phyloP scores from a whole-genome alignment of 176 grass and related monocot species.

The Raddia guianensis region DNA sequence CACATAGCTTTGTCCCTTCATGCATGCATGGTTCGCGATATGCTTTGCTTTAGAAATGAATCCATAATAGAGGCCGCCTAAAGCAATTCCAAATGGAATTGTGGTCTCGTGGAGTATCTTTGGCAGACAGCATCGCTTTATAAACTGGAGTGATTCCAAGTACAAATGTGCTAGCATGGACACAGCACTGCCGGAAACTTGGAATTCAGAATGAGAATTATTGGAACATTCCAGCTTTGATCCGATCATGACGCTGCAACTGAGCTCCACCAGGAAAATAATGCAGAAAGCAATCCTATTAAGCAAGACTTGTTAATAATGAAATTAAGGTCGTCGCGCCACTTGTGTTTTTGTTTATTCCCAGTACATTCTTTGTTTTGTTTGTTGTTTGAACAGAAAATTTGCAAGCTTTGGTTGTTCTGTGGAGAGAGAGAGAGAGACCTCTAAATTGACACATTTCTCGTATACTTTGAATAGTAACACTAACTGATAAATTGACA shows the following conservation, averaged over 20 bases:
- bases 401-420: background rate
- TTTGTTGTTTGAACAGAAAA: background rate
- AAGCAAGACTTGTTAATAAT: background rate
- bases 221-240: background rate
- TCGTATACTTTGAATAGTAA: too few species aligned
- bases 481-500: background rate
- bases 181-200: background rate
- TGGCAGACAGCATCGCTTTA: background rate
- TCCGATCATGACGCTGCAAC: background rate
- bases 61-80: background rate
- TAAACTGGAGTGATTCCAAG: background rate
- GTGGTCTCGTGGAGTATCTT: background rate
- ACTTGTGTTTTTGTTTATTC: background rate
- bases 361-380: background rate
- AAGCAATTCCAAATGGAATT: background rate
- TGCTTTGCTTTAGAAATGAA: background rate
- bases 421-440: too few species aligned
- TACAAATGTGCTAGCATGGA: slow-evolving; percentile 4
- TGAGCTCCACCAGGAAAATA: background rate
- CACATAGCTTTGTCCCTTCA: background rate
- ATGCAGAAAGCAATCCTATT: background rate
- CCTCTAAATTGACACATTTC: too few species aligned
- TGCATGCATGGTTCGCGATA: background rate
- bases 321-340: background rate
- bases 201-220: slow-evolving; percentile 10